Conservation (phyloP, 2,329 filamentous ascomycete species). For the Sarocladium oryzae region DNA sequence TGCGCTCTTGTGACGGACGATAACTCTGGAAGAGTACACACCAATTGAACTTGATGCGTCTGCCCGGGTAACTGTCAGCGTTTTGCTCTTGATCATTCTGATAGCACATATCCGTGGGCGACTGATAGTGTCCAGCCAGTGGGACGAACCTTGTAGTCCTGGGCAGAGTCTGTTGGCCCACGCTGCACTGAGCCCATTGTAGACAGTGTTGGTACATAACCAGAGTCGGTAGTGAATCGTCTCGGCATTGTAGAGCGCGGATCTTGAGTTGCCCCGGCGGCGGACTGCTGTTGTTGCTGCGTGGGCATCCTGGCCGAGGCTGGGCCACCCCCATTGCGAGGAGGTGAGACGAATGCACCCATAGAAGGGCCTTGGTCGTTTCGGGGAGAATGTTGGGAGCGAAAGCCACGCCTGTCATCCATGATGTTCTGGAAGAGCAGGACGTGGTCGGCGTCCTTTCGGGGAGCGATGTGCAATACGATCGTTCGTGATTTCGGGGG, state of each 20-base stretch:
- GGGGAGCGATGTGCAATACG: not conserved
- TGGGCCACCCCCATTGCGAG: constrained; percentile 56
- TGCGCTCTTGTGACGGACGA: not conserved
- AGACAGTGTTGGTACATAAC: constrained; percentile 70
- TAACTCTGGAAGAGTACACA: constrained; percentile 39
- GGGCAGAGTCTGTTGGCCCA: constrained; percentile 33
- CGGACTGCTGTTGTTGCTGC: constrained; percentile 45
- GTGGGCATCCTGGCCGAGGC: constrained; percentile 34
- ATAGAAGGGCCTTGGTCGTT: constrained; percentile 47
- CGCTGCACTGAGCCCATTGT: constrained; percentile 44
- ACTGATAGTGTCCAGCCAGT: not conserved
- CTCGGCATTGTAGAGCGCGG: constrained; percentile 73
- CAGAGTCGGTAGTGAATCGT: constrained; percentile 88
- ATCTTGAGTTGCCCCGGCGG: constrained; percentile 48
- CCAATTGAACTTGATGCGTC: constrained; percentile 71
- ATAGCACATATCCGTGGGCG: not conserved
- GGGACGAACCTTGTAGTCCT: constrained; percentile 36
- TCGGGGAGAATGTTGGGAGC: constrained; percentile 68
- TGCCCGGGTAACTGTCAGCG: constrained; percentile 27
- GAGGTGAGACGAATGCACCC: constrained; percentile 61
- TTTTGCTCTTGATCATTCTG: not conserved
- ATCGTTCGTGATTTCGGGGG: not conserved
- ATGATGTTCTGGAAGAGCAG: not conserved
- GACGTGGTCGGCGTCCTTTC: not conserved
- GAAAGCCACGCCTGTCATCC: constrained; percentile 42